Evolutionary conservation across 768 basidiomycete species (phyloP).

Genomic region (Pisolithus orientalis): DNA sequence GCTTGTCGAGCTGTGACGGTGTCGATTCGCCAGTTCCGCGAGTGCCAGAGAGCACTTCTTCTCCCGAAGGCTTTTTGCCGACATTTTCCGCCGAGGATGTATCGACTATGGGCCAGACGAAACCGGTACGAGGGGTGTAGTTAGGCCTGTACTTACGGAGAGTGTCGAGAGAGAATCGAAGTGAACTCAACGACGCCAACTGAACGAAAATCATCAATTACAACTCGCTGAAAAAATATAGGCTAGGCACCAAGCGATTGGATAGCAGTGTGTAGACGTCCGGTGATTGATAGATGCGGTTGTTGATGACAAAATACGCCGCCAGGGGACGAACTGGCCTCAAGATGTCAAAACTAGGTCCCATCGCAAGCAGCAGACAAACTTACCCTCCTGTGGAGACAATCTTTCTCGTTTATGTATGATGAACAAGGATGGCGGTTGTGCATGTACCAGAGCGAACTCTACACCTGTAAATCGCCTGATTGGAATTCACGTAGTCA

Average conservation of each 20-base stretch:
- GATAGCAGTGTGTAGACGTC: slow-evolving; percentile 80
- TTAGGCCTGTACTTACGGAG: slow-evolving; percentile 71
- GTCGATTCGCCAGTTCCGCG: slow-evolving; percentile 16
- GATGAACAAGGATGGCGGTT: slow-evolving; percentile 78
- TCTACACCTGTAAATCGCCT: slow-evolving; percentile 87
- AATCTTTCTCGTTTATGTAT: slow-evolving; percentile 85
- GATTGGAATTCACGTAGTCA: slow-evolving; percentile 5
- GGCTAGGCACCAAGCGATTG: slow-evolving; percentile 61
- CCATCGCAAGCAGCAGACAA: slow-evolving; percentile 15
- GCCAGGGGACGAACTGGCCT: slow-evolving; percentile 65
- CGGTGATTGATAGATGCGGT: slow-evolving; percentile 84
- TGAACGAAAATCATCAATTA: slow-evolving; percentile 16
- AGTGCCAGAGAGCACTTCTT: slow-evolving; percentile 17
- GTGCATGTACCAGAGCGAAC: slow-evolving; percentile 76
- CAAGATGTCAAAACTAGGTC: slow-evolving; percentile 2
- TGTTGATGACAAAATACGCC: slow-evolving; percentile 84
- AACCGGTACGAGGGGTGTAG: slow-evolving; percentile 78
- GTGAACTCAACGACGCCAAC: slow-evolving; percentile 63
- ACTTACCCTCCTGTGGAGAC: slow-evolving; percentile 73
- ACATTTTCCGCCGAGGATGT: slow-evolving; percentile 37
- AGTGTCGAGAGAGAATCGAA: slow-evolving; percentile 73
- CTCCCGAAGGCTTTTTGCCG: slow-evolving; percentile 34
- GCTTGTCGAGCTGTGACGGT: slow-evolving; percentile 15
- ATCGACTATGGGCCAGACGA: slow-evolving; percentile 79
- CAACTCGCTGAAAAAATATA: neutral